Evolutionary conservation across 768 basidiomycete species (phyloP), one percentile per base, ranked within the genome.

Genomic region (Mycena galericulata): DNA sequence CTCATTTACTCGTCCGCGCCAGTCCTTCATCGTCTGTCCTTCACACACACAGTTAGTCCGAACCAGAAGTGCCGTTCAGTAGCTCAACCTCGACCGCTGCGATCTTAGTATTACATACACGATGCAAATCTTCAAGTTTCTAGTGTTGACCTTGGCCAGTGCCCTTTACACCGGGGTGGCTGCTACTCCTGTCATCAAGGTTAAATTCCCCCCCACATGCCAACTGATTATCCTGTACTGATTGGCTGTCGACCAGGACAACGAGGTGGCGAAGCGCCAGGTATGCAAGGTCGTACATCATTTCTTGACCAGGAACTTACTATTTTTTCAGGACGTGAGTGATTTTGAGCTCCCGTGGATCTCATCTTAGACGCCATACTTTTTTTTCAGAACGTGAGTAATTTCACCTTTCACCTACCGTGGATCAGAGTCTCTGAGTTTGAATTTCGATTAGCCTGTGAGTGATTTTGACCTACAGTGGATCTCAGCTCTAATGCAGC

Each of bases 111-210:
- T 49, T 10, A 49, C 18, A n/a, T n/a, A 49, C 47, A 49, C 4
- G 12, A 49, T 49, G 47, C 47, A 49, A 49, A 5, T 49, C 47
- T 49, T 49, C 47, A 49, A 49, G 18, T 49, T 49, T 10, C 6
- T 49, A 5, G 5, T 15, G 18, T n/a, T n/a, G n/a, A n/a, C n/a
- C n/a, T 49, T 49, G 47, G 26, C 47, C 47, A 49, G 47, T 27
- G 47, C 47, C 47, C 47, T 49, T 49, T 49, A 49, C 26, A 15
- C 47, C 47, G 47, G 47, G 47, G 47, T 49, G 47, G 47, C 47
- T 49, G 24, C 47, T 17, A 29, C 26, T 49, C 47, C 47, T 10
- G 4, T 49, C 47, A 3, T 17, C 26, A 49, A 49, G 47, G 47
- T 49, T 49, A 14, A 11, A n/a, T n/a, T 49, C 12, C 15, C 29